These are phyloP conservation scores for Torrubiella hemipterigena DNA, from an alignment of 2,329 filamentous ascomycete species.

Conservation along the genomic window DNA sequence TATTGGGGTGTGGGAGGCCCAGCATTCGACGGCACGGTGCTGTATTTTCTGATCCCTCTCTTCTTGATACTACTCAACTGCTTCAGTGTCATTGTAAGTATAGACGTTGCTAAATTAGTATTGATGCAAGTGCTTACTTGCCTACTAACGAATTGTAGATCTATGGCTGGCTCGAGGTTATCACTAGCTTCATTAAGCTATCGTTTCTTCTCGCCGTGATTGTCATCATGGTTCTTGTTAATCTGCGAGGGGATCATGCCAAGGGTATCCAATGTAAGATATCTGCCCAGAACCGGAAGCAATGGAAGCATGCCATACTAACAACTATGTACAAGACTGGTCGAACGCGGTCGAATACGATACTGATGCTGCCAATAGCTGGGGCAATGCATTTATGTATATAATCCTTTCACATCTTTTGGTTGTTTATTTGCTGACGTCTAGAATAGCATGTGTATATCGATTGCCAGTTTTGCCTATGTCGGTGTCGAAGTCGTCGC, in stretches of 20 bases:
- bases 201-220: constrained; percentile 13
- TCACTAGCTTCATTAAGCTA: constrained; percentile 13
- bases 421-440: too few species aligned
- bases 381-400: too few species aligned
- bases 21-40: constrained; percentile 8
- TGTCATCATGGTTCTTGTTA: constrained; percentile 11
- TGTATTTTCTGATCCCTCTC: constrained; percentile 14
- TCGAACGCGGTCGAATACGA: constrained; percentile 10
- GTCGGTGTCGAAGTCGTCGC: constrained; percentile 20
- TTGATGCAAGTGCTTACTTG: too few species aligned
- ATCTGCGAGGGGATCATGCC: constrained; percentile 1
- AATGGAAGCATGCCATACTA: too few species aligned
- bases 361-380: constrained; percentile 10
- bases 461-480: constrained; percentile 19
- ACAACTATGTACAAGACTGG: constrained; percentile 2
- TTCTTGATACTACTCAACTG: constrained; percentile 11
- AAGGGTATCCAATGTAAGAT: neutral
- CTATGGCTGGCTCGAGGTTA: constrained; percentile 16
- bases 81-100: constrained; percentile 13
- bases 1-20: constrained; percentile 11
- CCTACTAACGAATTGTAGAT: too few species aligned
- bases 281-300: neutral
- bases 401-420: too few species aligned
- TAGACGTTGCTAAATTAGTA: too few species aligned
- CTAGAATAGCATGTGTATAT: constrained; percentile 17